Conservation (phyloP, 441 rosid genomes). For the Pelargonium cotyledonis region DNA sequence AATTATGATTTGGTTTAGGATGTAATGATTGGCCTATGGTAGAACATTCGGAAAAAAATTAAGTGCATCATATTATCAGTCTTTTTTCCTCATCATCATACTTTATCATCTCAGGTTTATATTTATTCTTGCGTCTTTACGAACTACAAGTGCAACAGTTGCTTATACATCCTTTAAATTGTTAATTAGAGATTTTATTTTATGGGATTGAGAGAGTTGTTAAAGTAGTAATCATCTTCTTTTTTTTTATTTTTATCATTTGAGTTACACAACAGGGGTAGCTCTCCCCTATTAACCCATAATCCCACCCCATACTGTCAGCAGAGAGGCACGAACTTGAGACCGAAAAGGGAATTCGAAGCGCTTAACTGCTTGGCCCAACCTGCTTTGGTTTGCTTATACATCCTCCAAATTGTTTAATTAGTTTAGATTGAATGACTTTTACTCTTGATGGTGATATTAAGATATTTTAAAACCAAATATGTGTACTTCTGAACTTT, state of each 20-base stretch:
- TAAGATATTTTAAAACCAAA: neutral
- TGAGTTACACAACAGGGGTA: no score
- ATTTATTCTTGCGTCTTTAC: neutral
- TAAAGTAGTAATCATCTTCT: no score
- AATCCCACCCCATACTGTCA: no score
- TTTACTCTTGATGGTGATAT: neutral
- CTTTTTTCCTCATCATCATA: neutral
- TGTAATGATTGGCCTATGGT: neutral
- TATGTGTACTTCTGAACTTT: neutral
- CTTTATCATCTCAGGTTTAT: neutral
- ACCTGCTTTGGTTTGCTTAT: neutral
- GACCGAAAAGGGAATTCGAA: no score
- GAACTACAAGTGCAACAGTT: no score
- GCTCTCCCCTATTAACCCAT: no score
- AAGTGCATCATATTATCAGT: neutral
- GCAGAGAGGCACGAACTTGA: no score
- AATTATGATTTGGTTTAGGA: neutral
- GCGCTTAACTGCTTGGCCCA: no score
- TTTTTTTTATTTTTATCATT: no score
- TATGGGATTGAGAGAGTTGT: no score
- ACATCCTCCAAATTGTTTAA: neutral
- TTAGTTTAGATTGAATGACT: neutral
- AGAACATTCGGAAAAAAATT: neutral
- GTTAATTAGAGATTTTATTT: no score
- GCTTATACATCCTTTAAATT: no score